Evolutionary conservation across 2,329 filamentous ascomycete species (phyloP).

Genomic region (Seiridium cupressi): DNA sequence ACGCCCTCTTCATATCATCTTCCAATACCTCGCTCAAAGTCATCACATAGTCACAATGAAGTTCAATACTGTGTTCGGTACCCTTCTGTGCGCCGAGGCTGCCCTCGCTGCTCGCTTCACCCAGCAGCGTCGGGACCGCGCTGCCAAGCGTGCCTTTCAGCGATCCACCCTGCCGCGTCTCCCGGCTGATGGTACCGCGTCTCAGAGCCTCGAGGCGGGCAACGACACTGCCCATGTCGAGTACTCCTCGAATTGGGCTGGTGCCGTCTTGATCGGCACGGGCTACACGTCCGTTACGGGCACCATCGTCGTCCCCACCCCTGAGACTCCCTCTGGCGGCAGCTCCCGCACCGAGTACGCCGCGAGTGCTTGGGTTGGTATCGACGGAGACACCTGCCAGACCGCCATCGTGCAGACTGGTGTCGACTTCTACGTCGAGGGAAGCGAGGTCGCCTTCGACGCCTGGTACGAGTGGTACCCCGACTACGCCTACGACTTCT

Average conservation of each 20-base stretch:
- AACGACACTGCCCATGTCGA: constrained; percentile 31
- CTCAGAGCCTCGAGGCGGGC: not conserved
- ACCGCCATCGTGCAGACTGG: constrained; percentile 54
- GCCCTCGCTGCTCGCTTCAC: constrained; percentile 45
- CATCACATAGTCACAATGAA: constrained; percentile 38
- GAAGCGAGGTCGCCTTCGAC: constrained; percentile 42
- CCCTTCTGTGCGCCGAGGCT: constrained; percentile 37
- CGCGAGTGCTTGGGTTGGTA: constrained; percentile 56
- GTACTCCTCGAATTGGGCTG: constrained; percentile 59
- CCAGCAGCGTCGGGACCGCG: constrained; percentile 33
- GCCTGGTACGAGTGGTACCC: constrained; percentile 60
- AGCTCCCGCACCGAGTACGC: constrained; percentile 27
- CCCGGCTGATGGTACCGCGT: not conserved
- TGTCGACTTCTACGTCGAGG: constrained; percentile 51
- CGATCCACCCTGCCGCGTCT: constrained; percentile 11
- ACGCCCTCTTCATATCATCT: not conserved
- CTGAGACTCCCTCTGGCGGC: constrained; percentile 32
- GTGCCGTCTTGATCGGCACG: constrained; percentile 50
- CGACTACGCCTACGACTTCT: constrained; percentile 53
- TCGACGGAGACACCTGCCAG: constrained; percentile 57
- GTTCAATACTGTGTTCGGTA: constrained; percentile 35
- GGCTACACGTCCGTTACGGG: constrained; percentile 52
- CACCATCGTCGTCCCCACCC: constrained; percentile 51
- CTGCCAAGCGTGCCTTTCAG: constrained; percentile 24
- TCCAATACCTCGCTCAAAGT: not conserved